Base-by-base conservation (phyloP, 192 early-diverging fungal genomes). In the Entophlyctis helioformis region DNA sequence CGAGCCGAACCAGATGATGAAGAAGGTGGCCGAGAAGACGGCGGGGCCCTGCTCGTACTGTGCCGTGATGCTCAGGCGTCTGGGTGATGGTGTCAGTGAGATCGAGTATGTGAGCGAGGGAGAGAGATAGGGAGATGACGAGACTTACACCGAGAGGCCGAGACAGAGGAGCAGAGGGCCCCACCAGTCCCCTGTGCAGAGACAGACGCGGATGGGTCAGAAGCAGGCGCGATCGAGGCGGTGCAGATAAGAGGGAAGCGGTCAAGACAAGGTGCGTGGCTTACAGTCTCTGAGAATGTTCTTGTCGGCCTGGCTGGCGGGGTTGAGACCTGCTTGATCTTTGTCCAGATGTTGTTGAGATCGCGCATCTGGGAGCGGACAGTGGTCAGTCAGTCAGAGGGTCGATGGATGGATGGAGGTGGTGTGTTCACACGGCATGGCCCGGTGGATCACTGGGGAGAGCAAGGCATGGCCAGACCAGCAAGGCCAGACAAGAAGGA, bases 111-210 rank as follows among this genome's bases (percentile, higher is more conserved):
- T n/a, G n/a, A n/a, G 6, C 23, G 11, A 45, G 39, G 37, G 35
- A 20, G 13, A 36, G 8, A 36, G 24, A 13, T 38, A 49, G 12
- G 15, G 48, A 16, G n/a, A 23, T 20, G 12, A 42, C 36, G 39
- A n/a, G 12, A 64, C 74, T 46, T 71, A 86, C 83, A 91, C 75
- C 1, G 94, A 91, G 44, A 98, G 64, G 8, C 76, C 69, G 36
- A 98, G 68, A 47, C 94, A 98, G 48, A 98, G 81, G 45, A 98
- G 71, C 36, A 98, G 67, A 25, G 94, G 94, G 19, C 94, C 94
- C 93, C 93, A 96, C 9, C 91, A 66, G 63, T 94, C 84, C 91
- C 92, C 90, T 87, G 60, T 61, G 48, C 38, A 55, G 48, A 10
- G n/a, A n/a, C n/a, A n/a, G n/a, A n/a, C n/a, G n/a, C n/a, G n/a